Evolutionary conservation across 805 yeast species (phyloP).

Genomic region (Yarrowia divulgata): DNA sequence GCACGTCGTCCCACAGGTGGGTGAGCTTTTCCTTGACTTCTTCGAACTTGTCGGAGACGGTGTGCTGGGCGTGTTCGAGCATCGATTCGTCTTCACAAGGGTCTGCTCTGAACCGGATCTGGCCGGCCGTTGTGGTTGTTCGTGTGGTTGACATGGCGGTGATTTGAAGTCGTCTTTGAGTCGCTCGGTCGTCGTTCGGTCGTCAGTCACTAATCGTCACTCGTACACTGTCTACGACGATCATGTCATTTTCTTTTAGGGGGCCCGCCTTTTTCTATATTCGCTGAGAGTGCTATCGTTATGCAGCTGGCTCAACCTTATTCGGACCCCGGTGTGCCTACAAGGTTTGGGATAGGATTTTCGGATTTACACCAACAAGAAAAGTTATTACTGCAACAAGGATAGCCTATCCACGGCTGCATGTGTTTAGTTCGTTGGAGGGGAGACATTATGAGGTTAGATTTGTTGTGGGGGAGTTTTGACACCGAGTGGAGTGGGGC

Average conservation of each 20-base stretch:
- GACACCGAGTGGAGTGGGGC: too few species aligned
- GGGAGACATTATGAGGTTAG: too few species aligned
- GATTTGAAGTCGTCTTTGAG: too few species aligned
- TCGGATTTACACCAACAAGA: conserved; percentile 11
- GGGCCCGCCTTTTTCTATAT: conserved; percentile 12
- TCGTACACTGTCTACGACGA: background rate
- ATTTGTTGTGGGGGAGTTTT: background rate
- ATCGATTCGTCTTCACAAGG: conserved; percentile 16
- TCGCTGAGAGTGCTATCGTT: conserved; percentile 1
- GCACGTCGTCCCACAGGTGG: conserved; percentile 61
- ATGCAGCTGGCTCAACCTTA: background rate
- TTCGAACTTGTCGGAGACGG: conserved; percentile 13
- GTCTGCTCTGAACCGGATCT: conserved; percentile 16
- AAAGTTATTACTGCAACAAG: background rate
- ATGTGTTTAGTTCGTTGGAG: conserved; percentile 7
- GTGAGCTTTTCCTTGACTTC: conserved; percentile 40
- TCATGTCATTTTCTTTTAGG: background rate
- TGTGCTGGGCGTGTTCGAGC: conserved; percentile 19
- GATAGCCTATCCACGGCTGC: conserved; percentile 27
- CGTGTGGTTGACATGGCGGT: conserved; percentile 1
- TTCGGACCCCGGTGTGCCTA: too few species aligned
- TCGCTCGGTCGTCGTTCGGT: too few species aligned
- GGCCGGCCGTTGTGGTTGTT: conserved; percentile 6
- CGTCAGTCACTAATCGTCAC: too few species aligned
- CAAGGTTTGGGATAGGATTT: background rate